These are phyloP conservation scores for Hordeum marinum DNA, from an alignment of 176 grass and related monocot species.

Conservation along the genomic window DNA sequence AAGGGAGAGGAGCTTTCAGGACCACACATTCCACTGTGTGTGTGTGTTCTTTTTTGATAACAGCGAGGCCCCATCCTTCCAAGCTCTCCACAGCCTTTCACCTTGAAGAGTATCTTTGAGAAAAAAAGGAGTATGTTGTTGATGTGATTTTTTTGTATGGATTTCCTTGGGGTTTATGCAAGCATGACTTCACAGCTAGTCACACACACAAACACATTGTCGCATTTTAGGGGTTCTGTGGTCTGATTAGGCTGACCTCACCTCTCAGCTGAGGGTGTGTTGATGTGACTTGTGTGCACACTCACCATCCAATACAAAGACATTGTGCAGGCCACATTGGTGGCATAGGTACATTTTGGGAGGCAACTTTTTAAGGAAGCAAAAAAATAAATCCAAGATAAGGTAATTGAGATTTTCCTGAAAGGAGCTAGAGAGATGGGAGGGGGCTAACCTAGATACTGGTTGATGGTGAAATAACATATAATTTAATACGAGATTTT, in stretches of 20 bases:
- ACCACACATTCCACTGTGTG: slow-evolving; percentile 32
- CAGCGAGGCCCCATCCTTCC: slow-evolving; percentile 4
- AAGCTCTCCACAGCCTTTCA: slow-evolving; percentile 9
- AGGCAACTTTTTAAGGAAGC: slow-evolving; percentile 43
- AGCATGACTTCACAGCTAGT: slow-evolving; percentile 30
- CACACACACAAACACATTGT: not conserved
- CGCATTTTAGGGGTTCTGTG: slow-evolving; percentile 3
- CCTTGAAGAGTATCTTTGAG: slow-evolving; percentile 13
- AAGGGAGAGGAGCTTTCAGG: slow-evolving; percentile 41
- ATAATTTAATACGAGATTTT: not conserved
- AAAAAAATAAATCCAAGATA: slow-evolving; percentile 42
- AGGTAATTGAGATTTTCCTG: slow-evolving; percentile 27
- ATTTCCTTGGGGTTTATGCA: slow-evolving; percentile 35
- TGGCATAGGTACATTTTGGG: slow-evolving; percentile 36
- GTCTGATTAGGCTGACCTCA: slow-evolving; percentile 34
- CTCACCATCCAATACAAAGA: slow-evolving; percentile 44
- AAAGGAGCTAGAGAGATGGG: not conserved
- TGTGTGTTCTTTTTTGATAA: not conserved
- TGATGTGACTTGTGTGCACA: slow-evolving; percentile 45
- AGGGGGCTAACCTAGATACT: not conserved
- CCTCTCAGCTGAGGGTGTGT: slow-evolving; percentile 22
- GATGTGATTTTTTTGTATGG: slow-evolving; percentile 9
- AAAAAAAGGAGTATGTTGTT: slow-evolving; percentile 16
- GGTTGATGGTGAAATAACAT: slow-evolving; percentile 3
- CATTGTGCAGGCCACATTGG: slow-evolving; percentile 51